Evolutionary conservation across 345 rosid species (phyloP).

Genomic region (Eucalyptus erythrocorys): DNA sequence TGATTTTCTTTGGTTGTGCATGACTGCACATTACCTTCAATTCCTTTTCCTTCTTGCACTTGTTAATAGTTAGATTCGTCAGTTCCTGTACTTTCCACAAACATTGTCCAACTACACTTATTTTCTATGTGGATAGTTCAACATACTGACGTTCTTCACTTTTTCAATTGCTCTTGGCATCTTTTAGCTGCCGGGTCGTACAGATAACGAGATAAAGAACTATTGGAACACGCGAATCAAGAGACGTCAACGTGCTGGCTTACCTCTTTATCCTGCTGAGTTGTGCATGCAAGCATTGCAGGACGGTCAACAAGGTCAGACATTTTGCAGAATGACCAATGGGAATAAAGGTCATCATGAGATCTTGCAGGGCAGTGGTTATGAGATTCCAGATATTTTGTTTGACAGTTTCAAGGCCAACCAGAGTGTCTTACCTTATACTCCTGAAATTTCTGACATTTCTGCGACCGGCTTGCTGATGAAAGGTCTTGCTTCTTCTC

Average conservation of each 20-base stretch:
- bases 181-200: slow-evolving; percentile 87
- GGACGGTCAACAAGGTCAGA: slow-evolving; percentile 37
- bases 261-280: slow-evolving; percentile 93
- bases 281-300: slow-evolving; percentile 47
- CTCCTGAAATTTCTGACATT: slow-evolving; percentile 54
- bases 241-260: slow-evolving; percentile 90
- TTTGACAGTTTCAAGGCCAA: slow-evolving; percentile 58
- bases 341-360: slow-evolving; percentile 46
- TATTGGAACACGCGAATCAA: slow-evolving; percentile 98
- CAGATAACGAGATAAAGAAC: slow-evolving; percentile 98
- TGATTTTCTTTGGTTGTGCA: not conserved
- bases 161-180: not conserved
- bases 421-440: slow-evolving; percentile 33
- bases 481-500: slow-evolving; percentile 49
- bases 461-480: slow-evolving; percentile 46
- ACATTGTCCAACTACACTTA: not conserved
- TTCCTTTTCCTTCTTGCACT: not conserved
- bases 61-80: not conserved
- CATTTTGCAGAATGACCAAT: slow-evolving; percentile 9
- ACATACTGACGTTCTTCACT: not conserved
- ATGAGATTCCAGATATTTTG: slow-evolving; percentile 51
- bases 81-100: not conserved
- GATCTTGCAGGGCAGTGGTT: slow-evolving; percentile 35
- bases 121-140: not conserved
- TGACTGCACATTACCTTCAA: not conserved